Evolutionary conservation across 2,329 filamentous ascomycete species (phyloP).

Genomic region (Cladosporium sp.): DNA sequence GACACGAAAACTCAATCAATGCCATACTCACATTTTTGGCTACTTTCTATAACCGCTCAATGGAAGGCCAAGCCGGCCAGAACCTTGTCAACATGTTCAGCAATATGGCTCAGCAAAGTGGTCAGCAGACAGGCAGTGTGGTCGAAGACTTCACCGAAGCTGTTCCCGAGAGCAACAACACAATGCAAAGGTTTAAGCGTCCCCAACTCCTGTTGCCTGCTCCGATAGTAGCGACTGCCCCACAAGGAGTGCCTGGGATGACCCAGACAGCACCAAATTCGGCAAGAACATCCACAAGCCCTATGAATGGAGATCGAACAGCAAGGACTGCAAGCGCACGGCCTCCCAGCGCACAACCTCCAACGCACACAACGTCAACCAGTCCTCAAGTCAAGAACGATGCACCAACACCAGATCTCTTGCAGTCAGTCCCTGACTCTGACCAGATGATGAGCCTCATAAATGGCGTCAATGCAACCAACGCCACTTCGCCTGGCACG

Average conservation of each 20-base stretch:
- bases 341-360: constrained; percentile 14
- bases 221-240: constrained; percentile 28
- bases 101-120: constrained; percentile 35
- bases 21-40: constrained; percentile 96
- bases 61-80: constrained; percentile 76
- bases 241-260: constrained; percentile 21
- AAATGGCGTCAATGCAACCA: constrained; percentile 40
- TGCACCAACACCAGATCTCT: constrained; percentile 32
- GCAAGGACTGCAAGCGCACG: constrained; percentile 17
- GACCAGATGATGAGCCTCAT: constrained; percentile 51
- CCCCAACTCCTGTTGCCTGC: constrained; percentile 28
- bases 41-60: constrained; percentile 89
- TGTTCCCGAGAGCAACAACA: constrained; percentile 31
- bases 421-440: constrained; percentile 35
- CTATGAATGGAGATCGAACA: constrained; percentile 20
- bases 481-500: constrained; percentile 31
- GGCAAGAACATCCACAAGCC: constrained; percentile 23
- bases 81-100: constrained; percentile 83
- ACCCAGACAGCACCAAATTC: constrained; percentile 25
- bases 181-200: constrained; percentile 27
- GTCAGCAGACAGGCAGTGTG: constrained; percentile 51
- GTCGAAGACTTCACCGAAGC: constrained; percentile 55
- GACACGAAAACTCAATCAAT: constrained; percentile 98
- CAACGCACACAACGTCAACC: constrained; percentile 11
- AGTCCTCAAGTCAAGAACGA: constrained; percentile 40